Conservation (phyloP, 257 asterid genomes). For the Buddleja alternifolia region DNA sequence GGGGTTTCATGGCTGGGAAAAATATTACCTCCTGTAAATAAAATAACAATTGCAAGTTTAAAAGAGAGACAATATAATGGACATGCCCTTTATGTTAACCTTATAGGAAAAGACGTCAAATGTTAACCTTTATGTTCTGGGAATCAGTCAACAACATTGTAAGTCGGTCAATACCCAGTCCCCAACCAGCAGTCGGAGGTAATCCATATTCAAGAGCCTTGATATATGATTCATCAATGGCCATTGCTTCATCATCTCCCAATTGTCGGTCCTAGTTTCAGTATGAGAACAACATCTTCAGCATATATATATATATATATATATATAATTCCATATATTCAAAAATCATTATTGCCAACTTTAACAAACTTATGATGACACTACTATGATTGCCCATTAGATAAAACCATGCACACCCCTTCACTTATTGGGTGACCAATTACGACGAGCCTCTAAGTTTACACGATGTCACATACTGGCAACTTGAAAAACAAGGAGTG, state of each 20-base stretch:
- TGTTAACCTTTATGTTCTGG: constrained; percentile 83
- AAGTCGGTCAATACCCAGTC: constrained; percentile 85
- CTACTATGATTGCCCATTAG: background rate
- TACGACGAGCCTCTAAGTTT: no score
- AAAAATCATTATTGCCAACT: background rate
- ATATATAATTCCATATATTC: background rate
- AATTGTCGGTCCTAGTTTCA: constrained; percentile 81
- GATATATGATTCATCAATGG: constrained; percentile 80
- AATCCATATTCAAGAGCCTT: constrained; percentile 93
- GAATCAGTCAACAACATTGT: constrained; percentile 90
- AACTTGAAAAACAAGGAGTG: no score
- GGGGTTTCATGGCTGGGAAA: constrained; percentile 43
- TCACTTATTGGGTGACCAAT: no score
- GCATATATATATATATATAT: background rate
- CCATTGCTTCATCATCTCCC: constrained; percentile 99
- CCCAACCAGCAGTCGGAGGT: constrained; percentile 99
- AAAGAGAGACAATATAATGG: background rate
- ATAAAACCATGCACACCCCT: no score
- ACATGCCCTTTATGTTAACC: no score
- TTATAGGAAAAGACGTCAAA: background rate
- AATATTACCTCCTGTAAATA: constrained; percentile 34
- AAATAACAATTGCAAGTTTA: background rate
- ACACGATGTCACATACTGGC: no score
- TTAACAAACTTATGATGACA: background rate
- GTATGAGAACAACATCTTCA: background rate